Evolutionary conservation across 352 stramenopile genomes (phyloP).

Genomic region (Pythium rhizo-oryzae): DNA sequence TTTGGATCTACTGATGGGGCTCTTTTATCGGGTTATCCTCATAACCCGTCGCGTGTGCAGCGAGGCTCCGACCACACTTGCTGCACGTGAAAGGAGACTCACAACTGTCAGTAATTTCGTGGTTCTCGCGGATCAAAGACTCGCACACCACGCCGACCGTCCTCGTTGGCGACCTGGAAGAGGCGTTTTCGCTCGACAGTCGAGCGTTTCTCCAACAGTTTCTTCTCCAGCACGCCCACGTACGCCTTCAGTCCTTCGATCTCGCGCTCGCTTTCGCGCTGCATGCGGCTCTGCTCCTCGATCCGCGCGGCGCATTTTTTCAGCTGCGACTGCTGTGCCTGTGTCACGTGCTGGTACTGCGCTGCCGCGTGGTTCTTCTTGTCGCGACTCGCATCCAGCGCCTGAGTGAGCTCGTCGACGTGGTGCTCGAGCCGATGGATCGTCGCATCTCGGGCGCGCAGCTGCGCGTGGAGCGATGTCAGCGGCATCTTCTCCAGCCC

Average conservation of each 20-base stretch:
- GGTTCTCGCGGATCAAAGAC: not conserved
- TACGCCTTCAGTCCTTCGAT: conserved; percentile 10
- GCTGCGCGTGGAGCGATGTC: conserved; percentile 43
- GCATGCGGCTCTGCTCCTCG: not conserved
- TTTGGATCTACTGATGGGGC: too few species aligned
- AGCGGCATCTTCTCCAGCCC: conserved; percentile 36
- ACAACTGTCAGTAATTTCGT: too few species aligned
- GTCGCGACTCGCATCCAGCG: conserved; percentile 26
- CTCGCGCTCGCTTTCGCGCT: not conserved
- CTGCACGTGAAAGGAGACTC: too few species aligned
- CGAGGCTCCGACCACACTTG: too few species aligned
- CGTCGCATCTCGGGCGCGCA: conserved; percentile 39
- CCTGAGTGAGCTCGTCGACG: conserved; percentile 33
- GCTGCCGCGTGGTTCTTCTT: conserved; percentile 33
- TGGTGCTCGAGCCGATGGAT: conserved; percentile 37
- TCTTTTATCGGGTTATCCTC: too few species aligned
- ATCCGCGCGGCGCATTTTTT: conserved; percentile 36
- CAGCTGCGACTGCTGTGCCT: conserved; percentile 37
- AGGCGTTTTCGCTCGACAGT: not conserved
- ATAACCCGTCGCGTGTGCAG: too few species aligned
- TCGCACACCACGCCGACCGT: not conserved
- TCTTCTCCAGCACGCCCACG: conserved; percentile 24
- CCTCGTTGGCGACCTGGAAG: not conserved
- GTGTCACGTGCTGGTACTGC: conserved; percentile 37
- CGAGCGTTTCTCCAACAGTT: conserved; percentile 5